Conservation (phyloP, 1,284 basidiomycete species). For the Pterulicium gracile region DNA sequence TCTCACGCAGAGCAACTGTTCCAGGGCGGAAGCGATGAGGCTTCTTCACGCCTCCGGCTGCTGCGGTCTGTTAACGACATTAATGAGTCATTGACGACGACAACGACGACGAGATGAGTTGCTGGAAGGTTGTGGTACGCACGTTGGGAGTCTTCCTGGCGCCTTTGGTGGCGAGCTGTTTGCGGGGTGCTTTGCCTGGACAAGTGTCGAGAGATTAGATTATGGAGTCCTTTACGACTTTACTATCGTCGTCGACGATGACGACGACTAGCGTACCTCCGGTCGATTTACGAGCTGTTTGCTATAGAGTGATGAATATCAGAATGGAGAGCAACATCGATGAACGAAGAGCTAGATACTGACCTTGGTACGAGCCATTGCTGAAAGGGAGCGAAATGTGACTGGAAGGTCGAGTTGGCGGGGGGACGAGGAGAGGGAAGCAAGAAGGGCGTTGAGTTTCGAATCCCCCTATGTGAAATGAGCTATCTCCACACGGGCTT, state of each 20-base stretch:
- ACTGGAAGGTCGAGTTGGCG: slow-evolving; percentile 18
- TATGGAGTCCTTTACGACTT: slow-evolving; percentile 12
- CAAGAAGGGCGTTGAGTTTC: slow-evolving; percentile 13
- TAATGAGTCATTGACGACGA: slow-evolving; percentile 9
- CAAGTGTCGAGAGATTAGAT: slow-evolving; percentile 12
- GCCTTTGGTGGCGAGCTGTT: slow-evolving; percentile 88
- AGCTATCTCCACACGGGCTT: neutral
- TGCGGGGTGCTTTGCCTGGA: slow-evolving; percentile 75
- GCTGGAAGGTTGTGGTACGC: slow-evolving; percentile 21
- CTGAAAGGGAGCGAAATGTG: slow-evolving; percentile 18
- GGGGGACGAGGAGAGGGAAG: slow-evolving; percentile 31
- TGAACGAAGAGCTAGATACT: slow-evolving; percentile 13
- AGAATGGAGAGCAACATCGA: neutral
- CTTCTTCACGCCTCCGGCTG: slow-evolving; percentile 96
- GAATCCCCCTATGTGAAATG: too few relatives aligned
- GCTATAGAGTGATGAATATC: neutral
- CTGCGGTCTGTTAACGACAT: slow-evolving; percentile 42
- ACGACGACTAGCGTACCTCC: slow-evolving; percentile 44
- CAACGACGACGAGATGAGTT: too few relatives aligned
- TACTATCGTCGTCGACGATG: slow-evolving; percentile 7
- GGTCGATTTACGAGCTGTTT: slow-evolving; percentile 58
- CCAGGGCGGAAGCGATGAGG: slow-evolving; percentile 95
- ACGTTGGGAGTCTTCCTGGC: slow-evolving; percentile 76
- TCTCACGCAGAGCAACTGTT: slow-evolving; percentile 97
- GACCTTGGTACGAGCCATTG: slow-evolving; percentile 73